These are phyloP conservation scores for Ziziphus jujuba DNA, from an alignment of 306 rosid genomes.

Conservation along the genomic window DNA sequence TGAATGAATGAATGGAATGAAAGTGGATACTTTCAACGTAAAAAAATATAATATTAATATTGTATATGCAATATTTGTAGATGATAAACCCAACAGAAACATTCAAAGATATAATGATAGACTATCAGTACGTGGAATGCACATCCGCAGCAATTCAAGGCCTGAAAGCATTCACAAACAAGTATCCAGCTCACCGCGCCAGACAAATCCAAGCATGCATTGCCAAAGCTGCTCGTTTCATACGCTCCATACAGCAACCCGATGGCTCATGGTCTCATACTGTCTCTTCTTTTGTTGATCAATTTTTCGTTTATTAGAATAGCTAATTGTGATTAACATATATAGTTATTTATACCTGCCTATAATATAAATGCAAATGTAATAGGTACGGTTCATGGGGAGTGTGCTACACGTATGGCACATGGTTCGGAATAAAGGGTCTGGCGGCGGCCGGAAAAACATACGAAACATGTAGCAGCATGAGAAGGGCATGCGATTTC, in stretches of 20 bases:
- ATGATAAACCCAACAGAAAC: constrained; percentile 59
- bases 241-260: constrained; percentile 45
- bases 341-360: too few species aligned
- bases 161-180: constrained; percentile 44
- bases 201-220: constrained; percentile 56
- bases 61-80: constrained; percentile 21
- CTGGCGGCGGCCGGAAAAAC: constrained; percentile 45
- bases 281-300: too few species aligned
- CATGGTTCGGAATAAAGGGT: constrained; percentile 79
- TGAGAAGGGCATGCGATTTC: constrained; percentile 60
- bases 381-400: constrained; percentile 90
- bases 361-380: too few species aligned
- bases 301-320: too few species aligned
- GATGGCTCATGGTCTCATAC: constrained; percentile 82
- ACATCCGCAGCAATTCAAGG: constrained; percentile 63
- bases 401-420: constrained; percentile 71
- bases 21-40: too few species aligned
- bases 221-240: constrained; percentile 43
- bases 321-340: too few species aligned
- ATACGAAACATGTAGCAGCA: constrained; percentile 40
- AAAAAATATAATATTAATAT: too few species aligned
- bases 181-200: constrained; percentile 35
- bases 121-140: constrained; percentile 76
- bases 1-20: too few species aligned
- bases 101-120: constrained; percentile 67